phyloP scores from a whole-genome alignment of 495 filamentous ascomycete species.

The Talaromyces stipitatus region DNA sequence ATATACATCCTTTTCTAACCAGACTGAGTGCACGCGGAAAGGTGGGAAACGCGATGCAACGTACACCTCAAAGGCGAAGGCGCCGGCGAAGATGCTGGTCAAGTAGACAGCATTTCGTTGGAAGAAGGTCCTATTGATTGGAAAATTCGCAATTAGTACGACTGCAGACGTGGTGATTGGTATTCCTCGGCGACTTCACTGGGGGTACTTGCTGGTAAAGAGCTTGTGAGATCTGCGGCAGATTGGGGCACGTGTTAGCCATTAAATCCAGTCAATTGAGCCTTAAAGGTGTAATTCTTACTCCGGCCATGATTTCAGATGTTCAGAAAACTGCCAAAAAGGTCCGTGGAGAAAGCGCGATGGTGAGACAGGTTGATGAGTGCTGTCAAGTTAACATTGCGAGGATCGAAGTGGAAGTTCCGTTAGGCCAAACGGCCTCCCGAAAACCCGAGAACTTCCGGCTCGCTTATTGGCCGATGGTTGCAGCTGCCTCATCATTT shows the following conservation, averaged over 20 bases:
- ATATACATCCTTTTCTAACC: too few relatives aligned
- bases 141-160: conserved; percentile 12
- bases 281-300: neutral
- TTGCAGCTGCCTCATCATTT: neutral
- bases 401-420: conserved; percentile 11
- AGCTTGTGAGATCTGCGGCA: conserved; percentile 8
- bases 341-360: neutral
- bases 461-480: conserved; percentile 34
- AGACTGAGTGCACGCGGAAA: neutral
- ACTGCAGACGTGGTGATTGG: neutral
- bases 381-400: neutral
- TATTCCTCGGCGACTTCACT: neutral
- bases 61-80: conserved; percentile 93
- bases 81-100: conserved; percentile 71
- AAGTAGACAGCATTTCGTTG: conserved; percentile 81
- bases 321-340: neutral
- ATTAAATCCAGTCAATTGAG: neutral
- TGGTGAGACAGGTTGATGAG: conserved; percentile 7
- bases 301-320: conserved; percentile 5
- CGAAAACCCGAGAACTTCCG: conserved; percentile 40
- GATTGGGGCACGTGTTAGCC: conserved; percentile 5
- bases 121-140: conserved; percentile 62
- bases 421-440: conserved; percentile 7
- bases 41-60: conserved; percentile 20
- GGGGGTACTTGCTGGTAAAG: conserved; percentile 12